Evolutionary conservation across 345 rosid genomes (phyloP), one percentile per base, ranked within the genome.

Genomic region (Trapa incisa): DNA sequence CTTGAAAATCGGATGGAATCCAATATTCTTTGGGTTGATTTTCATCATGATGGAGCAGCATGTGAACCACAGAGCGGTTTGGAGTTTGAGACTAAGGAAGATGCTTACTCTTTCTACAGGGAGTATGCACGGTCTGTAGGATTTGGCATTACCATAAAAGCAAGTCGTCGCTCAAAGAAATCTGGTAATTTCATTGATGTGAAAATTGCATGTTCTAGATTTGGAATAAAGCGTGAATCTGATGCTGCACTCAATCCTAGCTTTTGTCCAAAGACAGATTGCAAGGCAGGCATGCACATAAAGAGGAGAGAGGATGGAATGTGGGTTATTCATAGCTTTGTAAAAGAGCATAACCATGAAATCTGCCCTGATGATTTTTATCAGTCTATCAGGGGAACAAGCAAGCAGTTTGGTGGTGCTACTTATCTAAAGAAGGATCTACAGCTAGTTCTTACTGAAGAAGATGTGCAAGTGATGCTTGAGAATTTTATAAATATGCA

Each of bases 121-220:
- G 81, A 80, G n/a, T 80, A 80, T 10, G 84, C 84, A 17, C 75
- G 69, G 38, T 80, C 80, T 33, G 72, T 73, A 52, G 84, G 81
- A 54, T 80, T 80, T 63, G 80, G 80, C 68, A 75, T 80, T 76
- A 80, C 84, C 15, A 80, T 80, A 52, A 80, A 78, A 70, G 77
- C 81, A 3, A 80, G 84, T 42, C 81, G 84, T 8, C 81, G 81
- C 58, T 81, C 84, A 8, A 81, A 81, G 77, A 81, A 65, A n/a
- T 73, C 80, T 41, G 82, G 82, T 17, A 81, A 81, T 53, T 81
- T 81, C 61, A 81, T 78, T 72, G 84, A 81, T 70, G 82, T 81
- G 17, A 81, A 81, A 67, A 70, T 81, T 74, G 80, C 82, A 29
- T 81, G 80, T 76, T 81, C 84, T 47, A 76, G 82, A 60, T 81